phyloP scores from a whole-genome alignment of 1,284 basidiomycete genomes.

The Schizophyllum amplum region DNA sequence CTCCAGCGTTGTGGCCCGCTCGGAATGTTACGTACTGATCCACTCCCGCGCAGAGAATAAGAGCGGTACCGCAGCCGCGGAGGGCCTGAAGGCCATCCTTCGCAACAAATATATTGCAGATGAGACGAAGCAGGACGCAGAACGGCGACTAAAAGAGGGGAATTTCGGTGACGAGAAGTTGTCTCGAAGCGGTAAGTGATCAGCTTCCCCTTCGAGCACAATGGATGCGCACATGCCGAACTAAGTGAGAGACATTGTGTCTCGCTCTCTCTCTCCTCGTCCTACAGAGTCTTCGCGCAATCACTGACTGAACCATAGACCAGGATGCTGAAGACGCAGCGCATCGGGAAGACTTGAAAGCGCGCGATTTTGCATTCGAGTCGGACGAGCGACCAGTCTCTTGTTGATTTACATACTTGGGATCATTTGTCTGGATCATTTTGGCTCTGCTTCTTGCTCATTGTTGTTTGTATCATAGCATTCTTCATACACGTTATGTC shows the following conservation, averaged over 20 bases:
- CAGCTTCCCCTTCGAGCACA: neutral
- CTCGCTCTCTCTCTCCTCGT: neutral
- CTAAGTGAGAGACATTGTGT: neutral
- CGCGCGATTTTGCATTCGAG: neutral
- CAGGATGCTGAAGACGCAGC: neutral
- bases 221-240: neutral
- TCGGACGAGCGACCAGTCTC: no score
- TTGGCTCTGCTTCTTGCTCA: no score
- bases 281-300: no score
- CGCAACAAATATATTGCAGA: neutral
- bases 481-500: no score
- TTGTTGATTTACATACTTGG: no score
- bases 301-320: no score
- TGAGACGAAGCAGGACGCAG: neutral
- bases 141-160: neutral
- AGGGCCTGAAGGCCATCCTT: neutral
- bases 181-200: neutral
- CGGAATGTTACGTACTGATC: neutral
- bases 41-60: neutral
- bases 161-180: neutral
- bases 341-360: neutral
- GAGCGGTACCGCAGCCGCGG: neutral
- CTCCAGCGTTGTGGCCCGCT: no score
- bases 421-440: no score
- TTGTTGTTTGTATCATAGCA: no score